These are phyloP conservation scores for Prosopis cineraria DNA, from an alignment of 306 rosid genomes.

Conservation along the genomic window DNA sequence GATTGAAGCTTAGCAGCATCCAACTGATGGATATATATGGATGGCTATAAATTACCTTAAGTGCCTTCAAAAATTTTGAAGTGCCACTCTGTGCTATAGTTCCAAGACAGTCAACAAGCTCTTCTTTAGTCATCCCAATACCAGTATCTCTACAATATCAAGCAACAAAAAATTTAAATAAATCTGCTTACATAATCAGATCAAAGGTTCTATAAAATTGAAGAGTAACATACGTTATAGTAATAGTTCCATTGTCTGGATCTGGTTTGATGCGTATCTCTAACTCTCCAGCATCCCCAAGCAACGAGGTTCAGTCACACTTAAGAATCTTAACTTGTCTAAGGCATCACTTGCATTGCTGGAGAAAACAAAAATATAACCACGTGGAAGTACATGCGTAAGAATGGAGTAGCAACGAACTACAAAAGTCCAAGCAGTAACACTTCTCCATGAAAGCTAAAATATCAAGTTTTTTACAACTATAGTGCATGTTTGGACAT, in stretches of 20 bases:
- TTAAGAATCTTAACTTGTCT: conserved; percentile 95
- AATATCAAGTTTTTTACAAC: conserved; percentile 9
- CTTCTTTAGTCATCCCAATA: conserved; percentile 95
- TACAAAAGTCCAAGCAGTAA: background rate
- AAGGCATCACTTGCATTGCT: conserved; percentile 48
- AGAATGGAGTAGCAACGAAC: background rate
- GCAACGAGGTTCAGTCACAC: conserved; percentile 96
- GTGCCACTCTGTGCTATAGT: conserved; percentile 99
- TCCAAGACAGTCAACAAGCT: conserved; percentile 95
- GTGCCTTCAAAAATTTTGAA: conserved; percentile 87
- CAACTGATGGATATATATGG: background rate
- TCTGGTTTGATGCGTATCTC: conserved; percentile 90
- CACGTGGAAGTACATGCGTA: background rate
- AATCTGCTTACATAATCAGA: background rate
- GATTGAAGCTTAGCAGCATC: conserved; percentile 13
- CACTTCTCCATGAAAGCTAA: background rate
- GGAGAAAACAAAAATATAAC: background rate
- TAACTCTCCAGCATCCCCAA: conserved; percentile 85
- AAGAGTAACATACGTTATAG: conserved; percentile 63
- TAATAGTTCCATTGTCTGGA: conserved; percentile 84
- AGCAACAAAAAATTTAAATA: conserved; percentile 13
- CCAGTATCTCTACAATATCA: conserved; percentile 76
- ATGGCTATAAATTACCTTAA: conserved; percentile 59
- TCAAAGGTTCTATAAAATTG: background rate
- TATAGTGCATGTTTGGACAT: background rate